These are phyloP conservation scores for Salix viminalis DNA, from an alignment of 345 rosid genomes.

Conservation along the genomic window DNA sequence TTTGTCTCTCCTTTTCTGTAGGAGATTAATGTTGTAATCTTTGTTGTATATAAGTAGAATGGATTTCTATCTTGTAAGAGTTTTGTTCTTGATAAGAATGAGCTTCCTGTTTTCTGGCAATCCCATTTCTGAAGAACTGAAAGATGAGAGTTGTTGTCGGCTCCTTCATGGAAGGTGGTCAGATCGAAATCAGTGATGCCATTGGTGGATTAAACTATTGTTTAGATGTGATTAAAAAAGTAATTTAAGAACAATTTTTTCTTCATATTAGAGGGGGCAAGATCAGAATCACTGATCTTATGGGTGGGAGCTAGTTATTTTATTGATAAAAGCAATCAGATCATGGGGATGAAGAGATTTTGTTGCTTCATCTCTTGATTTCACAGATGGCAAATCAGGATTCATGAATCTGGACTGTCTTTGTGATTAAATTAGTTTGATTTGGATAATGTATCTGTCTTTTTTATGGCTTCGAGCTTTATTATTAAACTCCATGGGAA, in stretches of 20 bases:
- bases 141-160: background rate
- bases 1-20: background rate
- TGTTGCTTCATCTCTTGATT: too few relatives aligned
- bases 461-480: too few relatives aligned
- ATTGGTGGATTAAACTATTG: background rate
- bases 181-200: background rate
- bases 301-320: background rate
- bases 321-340: background rate
- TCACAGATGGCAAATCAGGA: background rate
- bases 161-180: background rate
- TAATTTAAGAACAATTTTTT: background rate
- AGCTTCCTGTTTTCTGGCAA: background rate
- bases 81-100: background rate
- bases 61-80: background rate
- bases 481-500: too few relatives aligned
- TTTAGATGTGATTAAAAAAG: background rate
- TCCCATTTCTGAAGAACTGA: background rate
- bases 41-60: conserved; percentile 3
- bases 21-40: background rate
- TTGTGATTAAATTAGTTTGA: background rate
- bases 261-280: background rate
- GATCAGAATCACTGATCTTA: background rate
- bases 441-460: background rate
- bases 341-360: background rate
- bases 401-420: background rate